Conservation (phyloP, 305 asterid genomes). For the Rubia balearica region DNA sequence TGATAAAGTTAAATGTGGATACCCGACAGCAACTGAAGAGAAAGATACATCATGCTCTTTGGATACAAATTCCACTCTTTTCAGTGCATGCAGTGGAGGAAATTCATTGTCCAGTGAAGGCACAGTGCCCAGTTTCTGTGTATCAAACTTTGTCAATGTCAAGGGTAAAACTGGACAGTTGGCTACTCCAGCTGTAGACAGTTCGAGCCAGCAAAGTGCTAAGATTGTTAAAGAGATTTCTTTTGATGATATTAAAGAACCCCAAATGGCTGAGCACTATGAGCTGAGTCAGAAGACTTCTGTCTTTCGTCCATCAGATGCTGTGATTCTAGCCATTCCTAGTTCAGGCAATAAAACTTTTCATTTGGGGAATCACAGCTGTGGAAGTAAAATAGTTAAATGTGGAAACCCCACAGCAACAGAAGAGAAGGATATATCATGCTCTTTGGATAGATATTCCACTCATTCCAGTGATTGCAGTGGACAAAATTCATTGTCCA, state of each 20-base stretch:
- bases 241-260: slow-evolving; percentile 13
- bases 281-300: slow-evolving; percentile 21
- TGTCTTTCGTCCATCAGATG: slow-evolving; percentile 21
- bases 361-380: slow-evolving; percentile 5
- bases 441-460: slow-evolving; percentile 15
- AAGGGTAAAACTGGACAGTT: slow-evolving; percentile 39
- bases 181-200: slow-evolving; percentile 22
- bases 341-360: slow-evolving; percentile 11
- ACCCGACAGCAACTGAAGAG: slow-evolving; percentile 15
- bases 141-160: slow-evolving; percentile 21
- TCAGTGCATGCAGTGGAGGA: slow-evolving; percentile 19
- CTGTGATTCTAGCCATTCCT: slow-evolving; percentile 2
- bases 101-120: slow-evolving; percentile 19
- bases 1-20: slow-evolving; percentile 11
- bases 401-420: slow-evolving; percentile 10
- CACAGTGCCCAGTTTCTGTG: slow-evolving; percentile 17
- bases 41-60: slow-evolving; percentile 15
- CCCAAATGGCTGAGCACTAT: slow-evolving; percentile 17
- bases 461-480: slow-evolving; percentile 19
- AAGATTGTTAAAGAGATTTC: slow-evolving; percentile 20
- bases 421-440: slow-evolving; percentile 18
- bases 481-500: slow-evolving; percentile 20
- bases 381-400: slow-evolving; percentile 16
- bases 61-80: slow-evolving; percentile 15
- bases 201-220: slow-evolving; percentile 16